A percentile compares a stretch with the other conserved stretches of the same genome.
These are phyloP conservation scores for Paramecium pentaurelia DNA, from an alignment of 73 alveolate species.

Conservation along the genomic window DNA sequence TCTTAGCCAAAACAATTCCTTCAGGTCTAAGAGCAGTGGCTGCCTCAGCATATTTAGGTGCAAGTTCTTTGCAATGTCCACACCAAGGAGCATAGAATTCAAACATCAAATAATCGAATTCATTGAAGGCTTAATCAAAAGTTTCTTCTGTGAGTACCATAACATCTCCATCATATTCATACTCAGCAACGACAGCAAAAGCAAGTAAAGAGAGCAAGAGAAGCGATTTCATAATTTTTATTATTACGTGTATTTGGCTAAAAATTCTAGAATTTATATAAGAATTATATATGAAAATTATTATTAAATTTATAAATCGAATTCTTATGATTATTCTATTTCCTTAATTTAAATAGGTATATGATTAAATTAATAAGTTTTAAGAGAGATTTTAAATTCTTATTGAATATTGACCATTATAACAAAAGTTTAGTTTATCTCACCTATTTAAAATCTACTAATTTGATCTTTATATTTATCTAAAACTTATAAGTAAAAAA, in stretches of 20 bases:
- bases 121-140: slow-evolving; percentile 66
- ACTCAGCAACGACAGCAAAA: slow-evolving; percentile 24
- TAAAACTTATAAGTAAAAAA: no score
- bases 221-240: slow-evolving; percentile 8
- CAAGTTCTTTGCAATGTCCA: slow-evolving; percentile 84
- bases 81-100: slow-evolving; percentile 94
- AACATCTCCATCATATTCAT: slow-evolving; percentile 79
- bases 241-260: not conserved
- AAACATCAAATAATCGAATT: slow-evolving; percentile 70
- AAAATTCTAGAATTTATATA: not conserved
- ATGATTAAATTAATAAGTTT: not conserved
- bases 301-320: not conserved
- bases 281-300: not conserved
- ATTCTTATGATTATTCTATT: not conserved
- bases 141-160: slow-evolving; percentile 72
- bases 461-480: no score
- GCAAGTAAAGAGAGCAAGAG: slow-evolving; percentile 31
- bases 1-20: slow-evolving; percentile 72
- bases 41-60: slow-evolving; percentile 83
- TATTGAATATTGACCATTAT: not conserved
- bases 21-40: slow-evolving; percentile 70
- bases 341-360: not conserved
- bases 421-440: not conserved
- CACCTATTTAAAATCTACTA: not conserved
- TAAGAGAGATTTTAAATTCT: not conserved